Evolutionary conservation across 192 early-diverging fungal genomes (phyloP).

Genomic region (Rhizophagus sp.): DNA sequence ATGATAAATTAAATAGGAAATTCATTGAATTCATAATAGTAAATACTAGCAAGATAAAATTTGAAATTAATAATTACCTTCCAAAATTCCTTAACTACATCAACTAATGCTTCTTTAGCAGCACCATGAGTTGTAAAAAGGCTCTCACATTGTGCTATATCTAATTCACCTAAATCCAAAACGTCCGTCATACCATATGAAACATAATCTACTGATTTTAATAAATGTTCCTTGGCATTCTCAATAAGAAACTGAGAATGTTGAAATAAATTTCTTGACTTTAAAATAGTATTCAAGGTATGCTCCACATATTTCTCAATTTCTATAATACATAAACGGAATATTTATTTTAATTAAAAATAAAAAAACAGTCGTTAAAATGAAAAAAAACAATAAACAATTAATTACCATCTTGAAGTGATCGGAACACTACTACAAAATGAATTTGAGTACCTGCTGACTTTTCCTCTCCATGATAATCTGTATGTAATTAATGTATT

Average conservation of each 20-base stretch:
- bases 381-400: background rate
- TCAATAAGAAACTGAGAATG: constrained; percentile 47
- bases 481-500: background rate
- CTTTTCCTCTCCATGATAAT: constrained; percentile 9
- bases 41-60: background rate
- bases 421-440: constrained; percentile 53
- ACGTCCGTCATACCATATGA: constrained; percentile 61
- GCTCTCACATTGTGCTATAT: constrained; percentile 47
- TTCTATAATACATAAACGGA: constrained; percentile 36
- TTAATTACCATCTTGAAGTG: constrained; percentile 49
- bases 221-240: constrained; percentile 49
- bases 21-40: too few relatives aligned
- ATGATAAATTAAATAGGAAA: background rate
- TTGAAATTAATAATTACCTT: constrained; percentile 35
- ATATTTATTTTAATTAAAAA: background rate
- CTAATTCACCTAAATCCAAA: constrained; percentile 55
- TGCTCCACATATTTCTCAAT: constrained; percentile 49
- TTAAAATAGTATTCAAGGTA: constrained; percentile 43
- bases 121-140: constrained; percentile 53
- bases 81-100: constrained; percentile 56
- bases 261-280: constrained; percentile 48
- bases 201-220: constrained; percentile 55
- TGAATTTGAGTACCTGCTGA: constrained; percentile 42
- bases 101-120: constrained; percentile 49
- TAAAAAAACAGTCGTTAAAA: background rate